phyloP scores from a whole-genome alignment of 2,329 filamentous ascomycete genomes.

The Chrysosporium keratinophilum region DNA sequence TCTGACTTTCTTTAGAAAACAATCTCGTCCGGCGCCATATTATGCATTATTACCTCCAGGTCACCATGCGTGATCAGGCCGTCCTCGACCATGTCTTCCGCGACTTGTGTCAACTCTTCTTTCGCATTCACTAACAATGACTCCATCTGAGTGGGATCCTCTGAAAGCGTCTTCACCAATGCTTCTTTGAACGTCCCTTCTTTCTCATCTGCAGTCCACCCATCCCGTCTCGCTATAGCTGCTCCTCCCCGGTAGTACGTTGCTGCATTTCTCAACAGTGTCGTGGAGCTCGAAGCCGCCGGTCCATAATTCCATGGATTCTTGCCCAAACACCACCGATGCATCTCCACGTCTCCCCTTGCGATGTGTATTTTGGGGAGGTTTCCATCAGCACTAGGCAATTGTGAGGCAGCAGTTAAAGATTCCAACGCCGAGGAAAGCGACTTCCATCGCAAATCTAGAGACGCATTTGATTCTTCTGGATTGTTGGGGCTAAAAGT shows the following conservation, averaged over 20 bases:
- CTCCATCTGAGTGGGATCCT: conserved; percentile 32
- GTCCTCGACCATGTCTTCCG: conserved; percentile 46
- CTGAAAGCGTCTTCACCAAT: conserved; percentile 38
- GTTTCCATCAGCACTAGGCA: conserved; percentile 39
- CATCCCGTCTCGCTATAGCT: conserved; percentile 32
- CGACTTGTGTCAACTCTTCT: conserved; percentile 35
- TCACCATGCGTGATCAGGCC: conserved; percentile 34
- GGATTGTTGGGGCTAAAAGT: conserved; percentile 22
- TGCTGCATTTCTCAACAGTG: conserved; percentile 46
- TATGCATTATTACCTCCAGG: conserved; percentile 10
- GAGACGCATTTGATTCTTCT: conserved; percentile 24
- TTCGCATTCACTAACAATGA: conserved; percentile 26
- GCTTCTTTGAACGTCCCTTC: conserved; percentile 42
- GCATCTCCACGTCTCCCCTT: conserved; percentile 47
- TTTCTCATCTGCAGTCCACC: conserved; percentile 33
- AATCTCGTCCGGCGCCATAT: conserved; percentile 17
- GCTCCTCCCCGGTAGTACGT: conserved; percentile 49
- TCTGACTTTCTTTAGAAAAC: conserved; percentile 14
- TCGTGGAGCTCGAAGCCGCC: conserved; percentile 37
- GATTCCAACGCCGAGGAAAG: conserved; percentile 43
- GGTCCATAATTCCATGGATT: conserved; percentile 35
- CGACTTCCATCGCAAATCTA: conserved; percentile 42
- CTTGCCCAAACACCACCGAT: conserved; percentile 43
- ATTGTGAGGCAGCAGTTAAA: conserved; percentile 43
- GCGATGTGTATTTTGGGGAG: conserved; percentile 44